Conservation (phyloP, 2,329 filamentous ascomycete genomes). For the Pestalotiopsis sp. region DNA sequence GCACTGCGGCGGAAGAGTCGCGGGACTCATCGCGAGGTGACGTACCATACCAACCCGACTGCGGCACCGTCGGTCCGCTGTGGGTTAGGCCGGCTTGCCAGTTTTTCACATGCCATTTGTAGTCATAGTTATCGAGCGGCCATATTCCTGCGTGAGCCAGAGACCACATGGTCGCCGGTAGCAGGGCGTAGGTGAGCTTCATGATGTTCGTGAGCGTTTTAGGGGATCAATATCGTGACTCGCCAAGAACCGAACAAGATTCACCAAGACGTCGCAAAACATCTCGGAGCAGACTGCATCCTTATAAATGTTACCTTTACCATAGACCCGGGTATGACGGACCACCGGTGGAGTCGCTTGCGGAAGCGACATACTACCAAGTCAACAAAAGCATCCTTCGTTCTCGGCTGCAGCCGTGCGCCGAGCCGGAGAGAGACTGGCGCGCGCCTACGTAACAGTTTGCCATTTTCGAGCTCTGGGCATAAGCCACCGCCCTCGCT, state of each 20-base stretch:
- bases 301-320: not conserved
- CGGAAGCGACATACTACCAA: not conserved
- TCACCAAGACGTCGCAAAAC: not conserved
- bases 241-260: not conserved
- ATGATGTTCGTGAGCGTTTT: conserved; percentile 38
- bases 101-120: not conserved
- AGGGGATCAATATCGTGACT: conserved; percentile 22
- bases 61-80: not conserved
- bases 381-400: not conserved
- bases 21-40: not conserved
- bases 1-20: not conserved
- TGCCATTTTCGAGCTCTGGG: not conserved
- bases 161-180: conserved; percentile 27
- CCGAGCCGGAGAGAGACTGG: not conserved
- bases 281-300: not conserved
- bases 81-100: not conserved
- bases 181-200: conserved; percentile 35
- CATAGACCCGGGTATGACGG: not conserved
- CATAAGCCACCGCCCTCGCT: not conserved
- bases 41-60: not conserved
- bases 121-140: conserved; percentile 25
- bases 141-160: not conserved
- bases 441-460: not conserved
- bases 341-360: not conserved
- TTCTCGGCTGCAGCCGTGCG: not conserved